Percentiles rank a stretch among this genome's conserved stretches.
phyloP scores from a whole-genome alignment of 2,329 filamentous ascomycete species.

The Fusarium secorum region DNA sequence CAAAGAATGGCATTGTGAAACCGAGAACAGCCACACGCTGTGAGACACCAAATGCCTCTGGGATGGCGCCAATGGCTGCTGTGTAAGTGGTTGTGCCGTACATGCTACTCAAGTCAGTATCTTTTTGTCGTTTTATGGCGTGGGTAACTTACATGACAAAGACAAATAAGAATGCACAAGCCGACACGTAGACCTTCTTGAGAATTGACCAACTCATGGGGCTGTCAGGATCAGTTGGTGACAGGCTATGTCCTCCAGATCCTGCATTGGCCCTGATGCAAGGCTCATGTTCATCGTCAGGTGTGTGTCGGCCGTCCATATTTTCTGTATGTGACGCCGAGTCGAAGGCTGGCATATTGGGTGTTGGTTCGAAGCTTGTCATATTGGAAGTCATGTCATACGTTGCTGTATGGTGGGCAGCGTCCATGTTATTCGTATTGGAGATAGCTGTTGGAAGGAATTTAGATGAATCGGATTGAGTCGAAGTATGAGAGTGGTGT shows the following conservation, averaged over 20 bases:
- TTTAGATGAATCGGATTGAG: no score
- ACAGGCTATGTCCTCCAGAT: neutral
- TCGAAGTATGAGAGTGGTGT: neutral
- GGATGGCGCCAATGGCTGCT: neutral
- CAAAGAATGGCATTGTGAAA: neutral
- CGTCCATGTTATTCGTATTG: neutral
- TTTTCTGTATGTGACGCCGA: neutral
- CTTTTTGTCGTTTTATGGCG: accelerated
- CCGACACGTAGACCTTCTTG: neutral
- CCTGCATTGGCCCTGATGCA: neutral
- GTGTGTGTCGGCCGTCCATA: neutral
- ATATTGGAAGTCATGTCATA: neutral
- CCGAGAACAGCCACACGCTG: neutral
- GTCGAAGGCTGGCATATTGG: neutral
- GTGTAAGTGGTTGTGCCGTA: neutral
- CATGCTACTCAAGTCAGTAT: neutral
- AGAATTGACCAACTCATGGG: neutral
- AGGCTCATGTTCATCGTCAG: neutral
- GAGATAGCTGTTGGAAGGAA: neutral
- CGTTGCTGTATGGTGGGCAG: neutral
- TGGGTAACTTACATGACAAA: neutral
- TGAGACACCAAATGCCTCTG: neutral
- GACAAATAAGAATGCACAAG: neutral
- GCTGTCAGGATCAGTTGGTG: neutral
- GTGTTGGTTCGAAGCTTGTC: neutral